Conservation (phyloP, 208 protist genomes). For the Herpetomonas samuelpessoai region DNA sequence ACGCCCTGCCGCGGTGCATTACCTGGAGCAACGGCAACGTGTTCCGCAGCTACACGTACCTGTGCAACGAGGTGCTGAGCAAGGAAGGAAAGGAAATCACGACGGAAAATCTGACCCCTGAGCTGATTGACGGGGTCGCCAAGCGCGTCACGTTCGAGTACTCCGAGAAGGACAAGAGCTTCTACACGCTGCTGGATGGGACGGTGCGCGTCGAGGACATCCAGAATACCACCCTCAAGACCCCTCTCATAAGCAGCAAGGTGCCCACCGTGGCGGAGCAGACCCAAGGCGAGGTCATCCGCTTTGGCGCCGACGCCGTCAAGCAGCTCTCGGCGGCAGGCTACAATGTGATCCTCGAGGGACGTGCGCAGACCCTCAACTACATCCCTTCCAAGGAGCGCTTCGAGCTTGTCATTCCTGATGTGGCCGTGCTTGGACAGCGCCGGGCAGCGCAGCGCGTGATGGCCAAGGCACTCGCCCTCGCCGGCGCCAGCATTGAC, state of each 20-base stretch:
- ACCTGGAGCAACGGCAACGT: constrained; percentile 93
- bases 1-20: constrained; percentile 70
- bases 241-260: constrained; percentile 59
- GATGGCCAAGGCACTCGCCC: constrained; percentile 69
- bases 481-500: constrained; percentile 27
- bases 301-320: constrained; percentile 67
- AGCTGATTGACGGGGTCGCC: constrained; percentile 52
- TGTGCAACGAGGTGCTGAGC: constrained; percentile 58
- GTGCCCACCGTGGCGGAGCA: constrained; percentile 89
- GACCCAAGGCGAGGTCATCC: constrained; percentile 92
- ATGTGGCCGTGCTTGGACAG: constrained; percentile 70
- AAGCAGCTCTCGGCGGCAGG: constrained; percentile 63
- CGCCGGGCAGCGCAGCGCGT: constrained; percentile 88
- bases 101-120: constrained; percentile 48
- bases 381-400: constrained; percentile 80
- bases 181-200: constrained; percentile 70
- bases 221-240: constrained; percentile 89
- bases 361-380: constrained; percentile 86
- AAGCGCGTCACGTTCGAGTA: constrained; percentile 71
- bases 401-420: constrained; percentile 87
- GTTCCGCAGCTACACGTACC: constrained; percentile 89
- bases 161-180: constrained; percentile 37
- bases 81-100: constrained; percentile 44
- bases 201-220: constrained; percentile 67
- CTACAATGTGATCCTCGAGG: constrained; percentile 91